Base-by-base conservation (phyloP, 2,329 filamentous ascomycete species). In the Penicillium sp. region DNA sequence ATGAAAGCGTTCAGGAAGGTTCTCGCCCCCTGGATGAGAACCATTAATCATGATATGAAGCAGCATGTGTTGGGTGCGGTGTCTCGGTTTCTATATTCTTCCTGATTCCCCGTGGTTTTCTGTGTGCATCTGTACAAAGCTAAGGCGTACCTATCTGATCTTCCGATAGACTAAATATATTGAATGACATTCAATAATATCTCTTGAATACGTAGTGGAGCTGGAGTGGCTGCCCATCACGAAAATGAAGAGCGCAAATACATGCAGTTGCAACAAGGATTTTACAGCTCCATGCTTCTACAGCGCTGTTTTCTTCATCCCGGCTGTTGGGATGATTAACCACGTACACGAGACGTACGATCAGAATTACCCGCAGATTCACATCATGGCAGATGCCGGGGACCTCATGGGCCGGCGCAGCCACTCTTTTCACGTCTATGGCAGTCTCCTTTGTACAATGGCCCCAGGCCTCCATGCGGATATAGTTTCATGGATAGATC, bases 1-100 rank as follows among this genome's bases (percentile, higher is more conserved):
- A 72, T 18, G 71, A 65, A 9, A 48, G 56, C 20, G 43, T 48
- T 31, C 55, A 50, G 25, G 36, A 43, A 22, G 41, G 24, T 14
- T 30, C 25, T 18, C 43, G 31, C 42, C 35, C 27, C 24, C 25
- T 20, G 25, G 13, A 20, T 35, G 43, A 35, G 20, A 14, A 9
- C 20, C 46, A 51, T 16, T 33, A 48, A 25, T 56, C 44, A 53
- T 56, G 35, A 56, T 51, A 25, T 39, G 24, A 27, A 46, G 45
- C 27, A 49, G 42, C 43, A 50, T 48, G 30, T 25, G 24, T 51
- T n/a, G 43, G 25, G 46, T 40, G 45, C 14, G 51, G 43, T 46
- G 51, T 43, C 8, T 35, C 16, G 36, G 41, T 33, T 40, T 46
- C 28, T 30, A 11, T 14, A 24, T 36, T 46, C 8, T 28, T 38